Evolutionary conservation across 768 basidiomycete species (phyloP), one percentile per base, ranked within the genome.

Genomic region (Zangia roseola): DNA sequence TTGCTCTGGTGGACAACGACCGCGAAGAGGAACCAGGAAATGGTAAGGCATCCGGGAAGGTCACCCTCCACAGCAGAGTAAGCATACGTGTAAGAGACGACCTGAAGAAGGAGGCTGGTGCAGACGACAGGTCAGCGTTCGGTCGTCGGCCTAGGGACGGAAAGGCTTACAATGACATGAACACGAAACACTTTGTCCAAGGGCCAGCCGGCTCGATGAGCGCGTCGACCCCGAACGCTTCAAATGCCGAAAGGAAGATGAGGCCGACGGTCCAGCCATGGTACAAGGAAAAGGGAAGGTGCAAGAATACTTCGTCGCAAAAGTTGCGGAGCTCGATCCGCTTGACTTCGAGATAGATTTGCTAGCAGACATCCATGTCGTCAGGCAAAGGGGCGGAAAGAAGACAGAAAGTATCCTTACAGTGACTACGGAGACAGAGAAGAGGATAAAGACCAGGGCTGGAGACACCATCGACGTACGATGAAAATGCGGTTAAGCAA

Each of bases 201-300:
- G 80, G 59, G 14, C 75, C 79, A 9, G 81, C 79, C 24, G 70
- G 68, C 55, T 81, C 70, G 36, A 67, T 73, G 52, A 72, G 64
- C 4, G 81, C 79, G 58, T 84, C 71, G 43, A 74, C 72, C 34
- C 86, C 85, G 53, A 84, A 84, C 2, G 82, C 80, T 50, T 81
- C 78, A 54, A 84, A 83, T 2, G 66, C 80, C 25, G 80, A 74
- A 49, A 82, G 66, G 56, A 83, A 60, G 55, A 82, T 65, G 56
- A 79, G 73, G 34, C 74, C 66, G 54, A 79, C 76, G 12, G 73
- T 72, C 79, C 80, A 81, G 43, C 83, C 83, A 56, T 85, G 83
- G 65, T 79, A 87, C 40, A 87, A 70, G 12, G 79, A 83, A 71
- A 88, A 88, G 5, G 86, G 86, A 10, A 86, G 76, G 60, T 86